Base-by-base conservation (phyloP, 108 stramenopile genomes). In the Cylindrotheca closterium region DNA sequence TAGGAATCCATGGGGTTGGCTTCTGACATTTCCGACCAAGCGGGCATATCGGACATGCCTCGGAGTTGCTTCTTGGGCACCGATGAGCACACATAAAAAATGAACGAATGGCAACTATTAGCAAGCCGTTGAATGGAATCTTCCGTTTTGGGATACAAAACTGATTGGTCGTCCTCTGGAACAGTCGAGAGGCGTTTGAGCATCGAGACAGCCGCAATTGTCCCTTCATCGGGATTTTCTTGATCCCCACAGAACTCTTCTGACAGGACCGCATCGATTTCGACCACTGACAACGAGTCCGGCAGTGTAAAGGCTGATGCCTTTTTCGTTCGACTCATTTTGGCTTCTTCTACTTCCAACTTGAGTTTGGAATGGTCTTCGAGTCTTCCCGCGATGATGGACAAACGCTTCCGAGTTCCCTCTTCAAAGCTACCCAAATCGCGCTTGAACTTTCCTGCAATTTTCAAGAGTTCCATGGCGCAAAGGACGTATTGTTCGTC, bases 11-110 rank as follows among this genome's bases (percentile, higher is more conserved):
- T 32, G 33, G 53, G 71, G 32, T 68, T 78, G 2, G 57, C 72
- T 30, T 67, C 45, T 7, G 77, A 57, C 37, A 71, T 83, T 34
- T 82, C 75, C 31, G 73, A 79, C 92, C 92, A 93, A 25, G 78
- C 54, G 0, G 83, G 50, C 79, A 93, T 77, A 28, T 85, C 68
- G 24, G 86, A 78, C 55, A 93, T 82, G 22, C 65, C 76, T n/a
- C 70, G 49, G 49, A 93, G 65, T 45, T 87, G 79, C 37, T 76
- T 61, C 47, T 68, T 71, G 1, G 92, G 88, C 59, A 90, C 87
- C 21, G 88, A 78, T n/a, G 82, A 84, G 63, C 86, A 88, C 33
- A 93, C 82, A 57, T 88, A 85, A 62, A 88, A 89, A 2, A 93
- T 86, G 47, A 89, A 84, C 0, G 77, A 60, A 45, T 89, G 86